Evolutionary conservation across 2,329 filamentous ascomycete genomes (phyloP), one percentile per base, ranked within the genome.

Genomic region (Didymosphaeria variabile): DNA sequence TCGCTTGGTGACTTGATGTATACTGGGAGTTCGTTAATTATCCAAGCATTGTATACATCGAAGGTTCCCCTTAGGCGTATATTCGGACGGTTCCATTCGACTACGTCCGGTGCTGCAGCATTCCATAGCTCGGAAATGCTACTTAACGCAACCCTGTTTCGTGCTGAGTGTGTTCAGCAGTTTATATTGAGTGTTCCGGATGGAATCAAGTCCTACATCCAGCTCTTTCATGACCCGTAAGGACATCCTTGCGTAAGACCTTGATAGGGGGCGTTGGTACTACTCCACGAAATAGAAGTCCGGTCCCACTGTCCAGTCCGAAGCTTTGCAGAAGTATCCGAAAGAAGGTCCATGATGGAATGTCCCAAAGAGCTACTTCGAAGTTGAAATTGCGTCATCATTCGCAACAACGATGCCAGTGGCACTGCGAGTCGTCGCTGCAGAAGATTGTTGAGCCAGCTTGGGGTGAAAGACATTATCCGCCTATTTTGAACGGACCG

Each of bases 161-260:
- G 21, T 13, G 52, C 15, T 1, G 51, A 44, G 3, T 50, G 44
- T 19, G n/a, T 36, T 2, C 15, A 13, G 31, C 46, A 60, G 19
- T n/a, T 10, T 6, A 60, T 13, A 7, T 36, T 40, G 53, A 60
- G 52, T 34, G 55, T 21, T 51, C 52, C 58, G 21, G 21, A 34
- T 7, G n/a, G 1, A 31, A 44, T 40, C 7, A 56, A 17, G 29
- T 57, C 44, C 58, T 52, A 60, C 23, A 60, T 51, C 58, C 58
- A 60, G 7, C 58, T 52, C 12, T 52, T 52, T 52, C 58, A 60
- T 9, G 58, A 60, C 58, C 58, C 56, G 19, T 52, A 56, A 6
- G 58, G 52, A 29, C 56, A 60, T 13, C 58, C 58, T 19, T 56
- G 32, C 21, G 36, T 60, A 10, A 60, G 58, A 7, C 58, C 58